A percentile compares a stretch with the other conserved stretches of the same genome.
These are phyloP conservation scores for Phialophora macrospora DNA, from an alignment of 2,329 filamentous ascomycete species.

Conservation along the genomic window DNA sequence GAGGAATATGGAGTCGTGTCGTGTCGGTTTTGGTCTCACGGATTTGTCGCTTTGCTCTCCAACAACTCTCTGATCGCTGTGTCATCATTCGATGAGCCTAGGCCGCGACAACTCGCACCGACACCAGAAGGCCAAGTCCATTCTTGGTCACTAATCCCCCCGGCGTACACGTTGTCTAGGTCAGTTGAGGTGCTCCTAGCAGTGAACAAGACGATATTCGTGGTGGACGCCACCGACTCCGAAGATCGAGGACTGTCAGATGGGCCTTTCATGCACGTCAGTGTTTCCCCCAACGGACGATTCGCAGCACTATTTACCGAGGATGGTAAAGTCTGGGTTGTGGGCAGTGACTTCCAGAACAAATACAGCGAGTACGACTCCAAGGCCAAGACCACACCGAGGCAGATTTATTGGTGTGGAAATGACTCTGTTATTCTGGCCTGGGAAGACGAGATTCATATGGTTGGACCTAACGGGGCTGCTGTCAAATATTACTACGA, in stretches of 20 bases:
- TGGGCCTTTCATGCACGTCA: constrained; percentile 88
- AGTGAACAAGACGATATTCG: constrained; percentile 80
- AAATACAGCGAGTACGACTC: constrained; percentile 91
- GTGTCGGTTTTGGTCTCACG: constrained; percentile 89
- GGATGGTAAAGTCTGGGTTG: constrained; percentile 85
- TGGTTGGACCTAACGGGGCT: constrained; percentile 83
- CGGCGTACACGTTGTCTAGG: constrained; percentile 83
- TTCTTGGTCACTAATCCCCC: constrained; percentile 88
- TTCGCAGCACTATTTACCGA: constrained; percentile 86
- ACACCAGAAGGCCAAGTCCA: constrained; percentile 79
- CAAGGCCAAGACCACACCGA: constrained; percentile 79
- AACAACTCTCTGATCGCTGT: constrained; percentile 89
- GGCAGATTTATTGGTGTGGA: constrained; percentile 93
- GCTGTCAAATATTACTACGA: constrained; percentile 83
- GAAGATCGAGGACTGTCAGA: constrained; percentile 91
- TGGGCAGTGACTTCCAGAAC: constrained; percentile 93
- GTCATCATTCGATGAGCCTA: constrained; percentile 86
- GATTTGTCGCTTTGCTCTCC: constrained; percentile 88
- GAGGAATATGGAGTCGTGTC: constrained; percentile 85
- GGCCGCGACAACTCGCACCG: constrained; percentile 78
- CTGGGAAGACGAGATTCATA: constrained; percentile 96
- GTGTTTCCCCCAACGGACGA: constrained; percentile 86
- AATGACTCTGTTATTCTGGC: constrained; percentile 91
- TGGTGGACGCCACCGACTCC: constrained; percentile 85
- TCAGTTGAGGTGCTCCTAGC: constrained; percentile 92